Conservation (phyloP, 2,329 filamentous ascomycete species). For the Fusarium zealandicum region DNA sequence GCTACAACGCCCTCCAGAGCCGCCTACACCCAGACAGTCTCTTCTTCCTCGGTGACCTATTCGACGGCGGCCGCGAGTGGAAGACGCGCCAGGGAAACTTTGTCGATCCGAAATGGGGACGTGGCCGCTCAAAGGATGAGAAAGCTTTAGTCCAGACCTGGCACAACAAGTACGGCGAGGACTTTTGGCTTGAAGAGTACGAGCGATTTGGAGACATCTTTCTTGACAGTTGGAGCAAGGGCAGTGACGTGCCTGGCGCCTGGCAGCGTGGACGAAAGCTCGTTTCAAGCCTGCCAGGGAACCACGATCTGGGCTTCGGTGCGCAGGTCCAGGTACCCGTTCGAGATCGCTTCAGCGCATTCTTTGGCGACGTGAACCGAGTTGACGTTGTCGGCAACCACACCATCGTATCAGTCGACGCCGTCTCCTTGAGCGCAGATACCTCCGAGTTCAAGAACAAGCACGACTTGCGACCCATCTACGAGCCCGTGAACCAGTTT, state of each 20-base stretch:
- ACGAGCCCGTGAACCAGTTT: slow-evolving; percentile 78
- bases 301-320: slow-evolving; percentile 94
- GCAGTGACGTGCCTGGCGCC: slow-evolving; percentile 59
- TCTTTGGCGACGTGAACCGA: slow-evolving; percentile 90
- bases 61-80: slow-evolving; percentile 97
- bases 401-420: slow-evolving; percentile 90
- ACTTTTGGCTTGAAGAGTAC: slow-evolving; percentile 89
- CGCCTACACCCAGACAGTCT: slow-evolving; percentile 83
- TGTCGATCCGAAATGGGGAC: slow-evolving; percentile 66
- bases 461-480: slow-evolving; percentile 68
- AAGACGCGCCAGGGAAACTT: slow-evolving; percentile 70
- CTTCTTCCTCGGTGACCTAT: slow-evolving; percentile 91
- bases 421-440: slow-evolving; percentile 82
- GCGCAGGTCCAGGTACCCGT: slow-evolving; percentile 82
- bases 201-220: slow-evolving; percentile 87
- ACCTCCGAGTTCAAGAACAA: slow-evolving; percentile 59
- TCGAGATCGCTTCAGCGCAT: slow-evolving; percentile 82
- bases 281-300: slow-evolving; percentile 86
- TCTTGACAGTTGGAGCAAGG: slow-evolving; percentile 70
- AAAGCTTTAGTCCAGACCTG: slow-evolving; percentile 66
- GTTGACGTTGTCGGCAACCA: slow-evolving; percentile 95
- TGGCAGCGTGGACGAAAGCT: slow-evolving; percentile 76
- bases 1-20: slow-evolving; percentile 79
- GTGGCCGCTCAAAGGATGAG: slow-evolving; percentile 59
- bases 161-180: slow-evolving; percentile 77